These are phyloP conservation scores for Calonectria hawksworthii DNA, from an alignment of 2,329 filamentous ascomycete genomes.

Conservation along the genomic window DNA sequence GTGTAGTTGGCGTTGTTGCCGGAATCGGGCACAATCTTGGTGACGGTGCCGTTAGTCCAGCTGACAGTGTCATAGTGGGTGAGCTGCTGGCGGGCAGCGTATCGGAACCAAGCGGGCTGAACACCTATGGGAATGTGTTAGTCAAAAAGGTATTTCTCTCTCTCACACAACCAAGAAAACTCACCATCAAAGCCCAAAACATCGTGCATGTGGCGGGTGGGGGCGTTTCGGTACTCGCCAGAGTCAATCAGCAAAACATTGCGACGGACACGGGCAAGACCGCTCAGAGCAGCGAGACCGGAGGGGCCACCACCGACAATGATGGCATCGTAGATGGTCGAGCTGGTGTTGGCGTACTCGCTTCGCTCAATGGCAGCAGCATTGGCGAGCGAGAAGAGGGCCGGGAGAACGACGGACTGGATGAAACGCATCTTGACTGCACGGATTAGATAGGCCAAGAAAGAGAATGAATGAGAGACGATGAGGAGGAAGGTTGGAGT, in stretches of 20 bases:
- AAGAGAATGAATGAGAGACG: not conserved
- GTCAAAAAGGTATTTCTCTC: not conserved
- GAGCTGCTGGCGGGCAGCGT: slow-evolving; percentile 66
- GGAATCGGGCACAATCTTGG: slow-evolving; percentile 53
- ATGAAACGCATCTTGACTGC: slow-evolving; percentile 36
- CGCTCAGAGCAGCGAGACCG: slow-evolving; percentile 67
- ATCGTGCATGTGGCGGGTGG: slow-evolving; percentile 72
- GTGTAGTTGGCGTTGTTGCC: slow-evolving; percentile 51
- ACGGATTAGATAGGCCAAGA: not conserved
- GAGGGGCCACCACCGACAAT: slow-evolving; percentile 71
- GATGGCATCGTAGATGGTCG: slow-evolving; percentile 65
- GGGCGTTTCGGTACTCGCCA: slow-evolving; percentile 68
- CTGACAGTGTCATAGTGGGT: slow-evolving; percentile 63
- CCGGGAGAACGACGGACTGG: slow-evolving; percentile 18
- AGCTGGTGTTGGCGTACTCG: not conserved
- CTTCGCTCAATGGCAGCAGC: slow-evolving; percentile 31
- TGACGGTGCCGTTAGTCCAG: slow-evolving; percentile 67
- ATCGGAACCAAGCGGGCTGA: slow-evolving; percentile 67
- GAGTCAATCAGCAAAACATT: slow-evolving; percentile 71
- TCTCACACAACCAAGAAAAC: not conserved
- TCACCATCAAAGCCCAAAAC: slow-evolving; percentile 72
- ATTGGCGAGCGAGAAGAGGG: slow-evolving; percentile 30
- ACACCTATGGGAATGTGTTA: slow-evolving; percentile 58
- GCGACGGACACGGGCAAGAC: slow-evolving; percentile 70
- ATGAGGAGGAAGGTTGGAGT: not conserved